phyloP scores from a whole-genome alignment of 257 asterid genomes.

The Salvia miltiorrhiza region DNA sequence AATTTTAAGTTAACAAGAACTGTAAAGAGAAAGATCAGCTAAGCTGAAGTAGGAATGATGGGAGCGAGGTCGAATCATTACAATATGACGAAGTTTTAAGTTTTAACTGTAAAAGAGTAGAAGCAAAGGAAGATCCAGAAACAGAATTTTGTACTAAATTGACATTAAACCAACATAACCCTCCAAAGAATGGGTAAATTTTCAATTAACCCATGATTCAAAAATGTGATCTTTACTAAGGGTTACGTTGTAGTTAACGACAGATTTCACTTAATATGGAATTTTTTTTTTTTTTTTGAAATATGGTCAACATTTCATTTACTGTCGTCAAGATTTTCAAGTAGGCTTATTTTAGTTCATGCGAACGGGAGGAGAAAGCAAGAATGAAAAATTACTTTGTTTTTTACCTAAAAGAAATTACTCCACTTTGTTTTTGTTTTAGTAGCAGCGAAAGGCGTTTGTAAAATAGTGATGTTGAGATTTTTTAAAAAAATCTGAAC shows the following conservation, averaged over 20 bases:
- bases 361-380: neutral
- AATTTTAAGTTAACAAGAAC: slow-evolving; percentile 10
- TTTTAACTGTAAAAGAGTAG: slow-evolving; percentile 29
- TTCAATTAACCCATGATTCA: slow-evolving; percentile 17
- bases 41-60: slow-evolving; percentile 14
- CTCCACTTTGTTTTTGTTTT: no score
- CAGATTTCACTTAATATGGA: slow-evolving; percentile 10
- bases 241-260: slow-evolving; percentile 15
- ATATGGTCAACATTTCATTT: neutral
- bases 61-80: slow-evolving; percentile 10
- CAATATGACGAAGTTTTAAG: slow-evolving; percentile 31
- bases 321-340: neutral
- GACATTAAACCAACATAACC: no score
- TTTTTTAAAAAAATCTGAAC: neutral
- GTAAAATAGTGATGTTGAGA: neutral
- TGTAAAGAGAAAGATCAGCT: slow-evolving; percentile 14
- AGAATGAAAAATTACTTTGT: no score
- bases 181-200: no score
- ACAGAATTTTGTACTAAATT: slow-evolving; percentile 23
- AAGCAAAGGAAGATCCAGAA: slow-evolving; percentile 44
- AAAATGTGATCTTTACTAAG: slow-evolving; percentile 3
- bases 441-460: neutral
- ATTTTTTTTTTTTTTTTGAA: neutral
- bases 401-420: no score
- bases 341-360: neutral